Base-by-base conservation (phyloP, 2,329 filamentous ascomycete genomes). In the Aureobasidium sp. region DNA sequence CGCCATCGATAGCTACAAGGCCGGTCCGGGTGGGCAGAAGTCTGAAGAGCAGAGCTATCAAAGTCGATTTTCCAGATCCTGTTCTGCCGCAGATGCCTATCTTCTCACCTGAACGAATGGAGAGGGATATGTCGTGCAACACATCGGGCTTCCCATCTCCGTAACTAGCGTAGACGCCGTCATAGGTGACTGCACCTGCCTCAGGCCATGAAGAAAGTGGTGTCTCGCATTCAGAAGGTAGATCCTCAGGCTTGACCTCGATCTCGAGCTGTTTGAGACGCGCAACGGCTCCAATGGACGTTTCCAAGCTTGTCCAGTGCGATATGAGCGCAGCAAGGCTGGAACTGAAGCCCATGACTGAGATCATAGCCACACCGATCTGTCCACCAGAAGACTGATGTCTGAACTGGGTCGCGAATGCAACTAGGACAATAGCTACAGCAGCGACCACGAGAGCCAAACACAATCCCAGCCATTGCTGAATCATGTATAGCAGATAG, bases 221-320 rank as follows among this genome's bases (percentile, higher is more conserved):
- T 8, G 6, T 2, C 3, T 47, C 32, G 27, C 15, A 17, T 13
- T 47, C 27, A 20, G 20, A 26, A 27, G 41, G 29, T 5, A 39
- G 32, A 20, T 39, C 32, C 12, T 59, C 56, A 8, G 56, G 44
- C 6, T 48, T 36, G n/a, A 50, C 46, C 7, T 39, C 32, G 3
- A n/a, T 3, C 17, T 59, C 56, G 8, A 84, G 84, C 13, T 75
- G 73, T 65, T 79, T 80, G 61, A 84, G 74, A 20, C 82, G 75
- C 3, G 78, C 73, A 7, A 85, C 76, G 10, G 81, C 80, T 9
- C 82, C 82, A 46, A 85, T 77, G 26, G 79, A 77, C 0, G 81
- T 84, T 65, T 85, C 82, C 17, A 85, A 71, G 50, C 76, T 75
- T 0, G 82, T 84, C 81, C 81, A 85, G 52, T 75, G 78, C 0